Evolutionary conservation across 305 asterid genomes (phyloP).

Genomic region (Solanum hybrid): DNA sequence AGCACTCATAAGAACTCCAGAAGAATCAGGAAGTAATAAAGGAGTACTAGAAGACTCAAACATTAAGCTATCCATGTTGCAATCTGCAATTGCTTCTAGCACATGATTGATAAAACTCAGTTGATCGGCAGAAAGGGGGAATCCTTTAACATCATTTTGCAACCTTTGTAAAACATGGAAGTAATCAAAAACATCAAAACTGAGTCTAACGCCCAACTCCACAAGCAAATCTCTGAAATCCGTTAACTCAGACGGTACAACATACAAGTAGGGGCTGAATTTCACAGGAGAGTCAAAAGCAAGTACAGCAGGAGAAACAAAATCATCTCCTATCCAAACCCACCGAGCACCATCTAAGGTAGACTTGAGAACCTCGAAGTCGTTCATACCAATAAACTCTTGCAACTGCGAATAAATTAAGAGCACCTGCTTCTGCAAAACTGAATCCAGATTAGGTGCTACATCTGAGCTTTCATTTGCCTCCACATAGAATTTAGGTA

Average conservation of each 20-base stretch:
- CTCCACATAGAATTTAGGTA: constrained; percentile 48
- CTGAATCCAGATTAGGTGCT: constrained; percentile 29
- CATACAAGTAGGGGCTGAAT: constrained; percentile 89
- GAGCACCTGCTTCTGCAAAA: constrained; percentile 58
- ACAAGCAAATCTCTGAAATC: constrained; percentile 76
- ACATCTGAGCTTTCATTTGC: constrained; percentile 23
- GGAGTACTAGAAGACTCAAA: constrained; percentile 30
- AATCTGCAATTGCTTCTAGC: constrained; percentile 77
- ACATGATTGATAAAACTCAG: constrained; percentile 75
- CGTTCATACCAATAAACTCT: constrained; percentile 44
- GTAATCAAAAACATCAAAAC: constrained; percentile 71
- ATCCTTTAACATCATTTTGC: constrained; percentile 59
- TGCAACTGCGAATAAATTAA: constrained; percentile 70
- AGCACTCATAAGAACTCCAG: constrained; percentile 69
- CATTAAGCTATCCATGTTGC: constrained; percentile 41
- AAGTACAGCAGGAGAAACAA: constrained; percentile 74
- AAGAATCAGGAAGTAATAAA: constrained; percentile 70
- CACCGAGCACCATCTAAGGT: constrained; percentile 55
- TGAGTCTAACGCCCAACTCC: constrained; percentile 77
- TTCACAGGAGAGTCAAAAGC: constrained; percentile 97
- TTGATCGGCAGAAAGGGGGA: constrained; percentile 66
- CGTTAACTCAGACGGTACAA: constrained; percentile 89
- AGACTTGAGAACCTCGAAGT: constrained; percentile 45
- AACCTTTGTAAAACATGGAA: constrained; percentile 53
- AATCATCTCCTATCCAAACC: constrained; percentile 99